Base-by-base conservation (phyloP, 305 asterid genomes). In the Rubia balearica region DNA sequence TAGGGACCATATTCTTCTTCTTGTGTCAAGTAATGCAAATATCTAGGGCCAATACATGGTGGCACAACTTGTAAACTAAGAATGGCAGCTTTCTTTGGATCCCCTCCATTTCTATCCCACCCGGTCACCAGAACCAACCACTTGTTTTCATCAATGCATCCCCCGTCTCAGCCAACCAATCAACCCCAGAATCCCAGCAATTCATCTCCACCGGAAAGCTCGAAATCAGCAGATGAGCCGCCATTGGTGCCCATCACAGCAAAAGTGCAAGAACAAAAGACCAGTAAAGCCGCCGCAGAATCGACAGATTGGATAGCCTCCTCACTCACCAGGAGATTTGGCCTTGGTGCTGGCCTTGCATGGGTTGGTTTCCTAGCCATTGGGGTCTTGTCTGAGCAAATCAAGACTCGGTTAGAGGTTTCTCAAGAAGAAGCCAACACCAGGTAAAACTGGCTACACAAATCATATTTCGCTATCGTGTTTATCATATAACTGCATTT, bases 281-380 rank as follows among this genome's bases (percentile, higher is more conserved):
- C 77, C 55, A 55, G 71, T 11, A 75, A 61, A 71, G 48, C 81
- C 8, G 27, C 77, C 2, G 88, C 69, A 3, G 98, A 85, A 11
- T 85, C 96, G 16, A 89, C 98, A 8, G 98, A 91, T 53, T 89
- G 96, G 96, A 78, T 89, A 71, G 93, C 95, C 8, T 83, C 93
- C 41, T 71, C 77, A 33, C 80, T 91, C 59, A 91, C 98, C 0
- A 82, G 96, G 74, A 85, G 96, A 65, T 88, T 86, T 71, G 98
- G 98, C 22, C 82, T 91, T 65, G 98, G 98, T 38, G 92, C 94
- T 45, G 96, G 98, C 17, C 89, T 91, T 40, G 91, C 95, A 10
- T 91, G 96, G 96, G 95, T 86, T 11, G 92, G 88, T 61, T 89
- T 88, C 75, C 84, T 89, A 61, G 89, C 96, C 6, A 71, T 79